Base-by-base conservation (phyloP, 148 eudicot genomes). In the Dysphania ambrosioides region DNA sequence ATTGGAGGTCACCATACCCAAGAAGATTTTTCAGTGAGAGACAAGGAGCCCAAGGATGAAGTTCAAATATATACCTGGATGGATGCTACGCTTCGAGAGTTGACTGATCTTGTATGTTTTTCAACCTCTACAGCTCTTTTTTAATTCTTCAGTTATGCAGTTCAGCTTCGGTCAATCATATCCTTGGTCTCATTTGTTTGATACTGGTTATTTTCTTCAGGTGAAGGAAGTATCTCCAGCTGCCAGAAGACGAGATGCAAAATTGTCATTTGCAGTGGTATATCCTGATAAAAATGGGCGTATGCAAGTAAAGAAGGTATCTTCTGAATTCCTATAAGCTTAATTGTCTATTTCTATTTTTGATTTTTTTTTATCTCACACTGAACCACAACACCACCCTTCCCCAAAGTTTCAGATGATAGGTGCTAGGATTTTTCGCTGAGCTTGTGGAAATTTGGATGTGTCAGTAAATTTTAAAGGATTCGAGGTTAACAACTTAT, bases 51-150 rank as follows among this genome's bases (percentile, higher is more conserved):
- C 40, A 95, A 95, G 83, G 94, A 95, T 60, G 99, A 95, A 84
- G 97, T 95, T 75, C 99, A 95, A 84, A 95, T 95, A 56, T 95
- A 95, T 81, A 95, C 99, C 30, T 95, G 99, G 99, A 87, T 86
- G 83, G 99, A 95, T 81, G 99, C 99, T 40, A 95, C 93, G 42
- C 88, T 95, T 40, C 92, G 97, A 34, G 99, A 95, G 79, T 81
- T 95, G 75, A 90, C 97, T 70, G 99, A 95, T 86, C 90, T 95
- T 80, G 99, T 95, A 88, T 41, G 87, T 76, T 36, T 26, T 11
- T 34, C 73, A 29, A 36, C 23, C 21, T 29, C 27, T 64, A 58
- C 9, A 49, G 57, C 18, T 30, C 57, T 78, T 35, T 71, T 13
- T 16, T n/a, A n/a, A 19, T 21, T 49, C 5, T 24, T 18, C 18